Evolutionary conservation across 345 rosid species (phyloP), one percentile per base, ranked within the genome.

Genomic region (Aurinia saxatilis): DNA sequence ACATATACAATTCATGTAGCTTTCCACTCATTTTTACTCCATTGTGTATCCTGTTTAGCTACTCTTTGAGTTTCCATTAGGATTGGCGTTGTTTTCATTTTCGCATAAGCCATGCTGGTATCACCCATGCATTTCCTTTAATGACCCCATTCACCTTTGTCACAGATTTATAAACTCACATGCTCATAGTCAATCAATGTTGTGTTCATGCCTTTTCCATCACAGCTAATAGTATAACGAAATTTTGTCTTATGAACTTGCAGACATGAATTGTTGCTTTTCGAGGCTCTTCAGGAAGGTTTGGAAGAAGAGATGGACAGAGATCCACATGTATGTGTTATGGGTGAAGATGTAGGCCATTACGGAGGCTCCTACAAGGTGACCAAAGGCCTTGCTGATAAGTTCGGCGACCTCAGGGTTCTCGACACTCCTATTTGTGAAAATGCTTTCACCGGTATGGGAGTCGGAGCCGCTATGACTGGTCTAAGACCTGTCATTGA

Each of bases 311-410:
- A 93, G 79, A 93, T 93, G 99, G 97, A 93, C 33, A 84, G 95
- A 81, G 97, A 93, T 75, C 75, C 90, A 44, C 36, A 6, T 15
- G 90, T 90, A 12, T 90, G 96, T 27, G 95, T 90, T 35, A 87
- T 90, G 87, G 99, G 99, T 18, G 99, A 93, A 82, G 99, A 93
- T 57, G 97, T 90, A 39, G 99, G 96, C 56, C 99, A 93, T 50
- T 90, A 90, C 39, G 97, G 95, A 68, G 99, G 97, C 52, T 93
- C 99, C 14, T 90, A 93, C 83, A 84, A 90, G 72, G 99, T 92
- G 52, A 85, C 97, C 30, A 85, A 73, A 62, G 95, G 72, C 25
- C 77, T 92, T 67, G 99, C 97, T 38, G 50, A 31, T 0, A 92
- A 84, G 63, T 90, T 67, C 1, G 96, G 99, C 6, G 97, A 92